These are phyloP conservation scores for Tritrichomonas foetus DNA, from an alignment of 208 protist species.

Conservation along the genomic window DNA sequence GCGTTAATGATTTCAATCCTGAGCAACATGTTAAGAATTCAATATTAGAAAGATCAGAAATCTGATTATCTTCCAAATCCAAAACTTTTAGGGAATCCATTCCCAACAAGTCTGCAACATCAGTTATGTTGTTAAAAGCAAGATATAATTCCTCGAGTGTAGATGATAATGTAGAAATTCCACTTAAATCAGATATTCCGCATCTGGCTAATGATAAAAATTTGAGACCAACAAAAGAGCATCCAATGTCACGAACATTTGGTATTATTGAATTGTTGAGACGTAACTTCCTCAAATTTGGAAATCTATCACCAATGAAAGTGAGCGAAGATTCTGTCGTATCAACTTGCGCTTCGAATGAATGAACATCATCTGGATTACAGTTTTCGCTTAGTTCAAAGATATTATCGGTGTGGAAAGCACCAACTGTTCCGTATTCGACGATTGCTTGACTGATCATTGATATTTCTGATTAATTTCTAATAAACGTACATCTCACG, in stretches of 20 bases:
- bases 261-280: constrained; percentile 5
- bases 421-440: too few species aligned
- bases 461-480: too few species aligned
- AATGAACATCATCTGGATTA: too few species aligned
- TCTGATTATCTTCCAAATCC: constrained; percentile 24
- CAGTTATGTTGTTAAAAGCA: constrained; percentile 23
- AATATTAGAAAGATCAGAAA: background rate
- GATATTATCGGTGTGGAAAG: too few species aligned
- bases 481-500: too few species aligned
- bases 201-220: constrained; percentile 5
- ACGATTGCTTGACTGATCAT: too few species aligned
- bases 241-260: background rate
- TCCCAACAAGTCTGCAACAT: background rate
- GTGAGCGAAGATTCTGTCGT: background rate
- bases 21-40: background rate
- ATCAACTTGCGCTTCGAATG: background rate
- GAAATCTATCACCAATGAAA: background rate
- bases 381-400: too few species aligned
- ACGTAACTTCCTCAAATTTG: background rate
- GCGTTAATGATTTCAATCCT: background rate
- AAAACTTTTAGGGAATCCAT: background rate
- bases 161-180: constrained; percentile 12
- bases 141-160: constrained; percentile 8
- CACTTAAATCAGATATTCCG: background rate
- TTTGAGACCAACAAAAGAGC: background rate